Percentiles rank a stretch among this genome's conserved stretches.
Conservation (phyloP, 176 grass and related monocot genomes). For the Poa annua region DNA sequence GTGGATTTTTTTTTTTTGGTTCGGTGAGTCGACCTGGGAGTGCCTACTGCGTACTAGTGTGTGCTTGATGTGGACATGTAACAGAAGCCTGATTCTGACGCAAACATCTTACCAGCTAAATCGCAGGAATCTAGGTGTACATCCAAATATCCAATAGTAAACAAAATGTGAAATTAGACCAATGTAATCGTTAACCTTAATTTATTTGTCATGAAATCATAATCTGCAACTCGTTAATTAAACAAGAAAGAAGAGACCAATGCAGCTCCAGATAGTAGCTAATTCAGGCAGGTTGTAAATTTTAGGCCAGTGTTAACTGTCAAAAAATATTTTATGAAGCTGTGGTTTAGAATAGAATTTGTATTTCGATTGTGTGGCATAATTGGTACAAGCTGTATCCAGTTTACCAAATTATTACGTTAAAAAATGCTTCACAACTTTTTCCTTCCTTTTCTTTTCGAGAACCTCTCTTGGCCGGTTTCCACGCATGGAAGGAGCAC, state of each 20-base stretch:
- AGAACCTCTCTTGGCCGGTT: not conserved
- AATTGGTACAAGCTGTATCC: not conserved
- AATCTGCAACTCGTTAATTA: too few relatives aligned
- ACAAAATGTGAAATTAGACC: not conserved
- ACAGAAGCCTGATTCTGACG: constrained; percentile 1
- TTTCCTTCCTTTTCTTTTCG: not conserved
- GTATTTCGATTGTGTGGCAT: too few relatives aligned
- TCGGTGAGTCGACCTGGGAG: not conserved
- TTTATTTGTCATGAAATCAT: too few relatives aligned
- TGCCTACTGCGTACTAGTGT: not conserved
- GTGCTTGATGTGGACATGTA: constrained; percentile 13
- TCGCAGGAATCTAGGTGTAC: not conserved
- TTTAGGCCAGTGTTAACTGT: not conserved
- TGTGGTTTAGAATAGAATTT: not conserved
- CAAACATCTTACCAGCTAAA: not conserved
- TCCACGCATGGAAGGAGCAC: not conserved
- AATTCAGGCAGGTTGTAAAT: too few relatives aligned
- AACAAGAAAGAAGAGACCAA: too few relatives aligned
- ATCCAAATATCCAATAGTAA: not conserved
- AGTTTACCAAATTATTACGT: not conserved
- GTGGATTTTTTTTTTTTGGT: not conserved
- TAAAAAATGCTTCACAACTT: not conserved
- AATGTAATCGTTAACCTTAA: too few relatives aligned
- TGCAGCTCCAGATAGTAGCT: too few relatives aligned
- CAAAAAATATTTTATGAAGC: not conserved